phyloP scores from a whole-genome alignment of 2,329 filamentous ascomycete genomes.

The Hymenoscyphus linearis region DNA sequence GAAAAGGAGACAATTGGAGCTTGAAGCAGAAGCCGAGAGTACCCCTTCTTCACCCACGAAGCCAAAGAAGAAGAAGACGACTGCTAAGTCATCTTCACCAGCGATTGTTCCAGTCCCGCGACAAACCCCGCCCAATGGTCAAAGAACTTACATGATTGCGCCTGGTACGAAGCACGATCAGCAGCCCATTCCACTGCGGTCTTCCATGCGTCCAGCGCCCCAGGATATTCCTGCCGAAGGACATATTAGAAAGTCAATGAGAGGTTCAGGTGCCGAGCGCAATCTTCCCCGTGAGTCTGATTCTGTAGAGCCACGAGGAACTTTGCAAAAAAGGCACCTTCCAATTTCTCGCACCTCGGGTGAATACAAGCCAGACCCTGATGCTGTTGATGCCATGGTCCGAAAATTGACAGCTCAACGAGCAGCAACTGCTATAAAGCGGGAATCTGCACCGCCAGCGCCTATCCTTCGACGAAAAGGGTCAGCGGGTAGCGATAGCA shows the following conservation, averaged over 20 bases:
- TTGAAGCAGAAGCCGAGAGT: conserved; percentile 43
- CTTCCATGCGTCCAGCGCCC: conserved; percentile 41
- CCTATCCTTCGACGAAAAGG: conserved; percentile 45
- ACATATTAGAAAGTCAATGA: conserved; percentile 31
- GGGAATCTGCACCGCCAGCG: conserved; percentile 10
- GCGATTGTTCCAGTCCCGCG: conserved; percentile 20
- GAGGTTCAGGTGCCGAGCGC: conserved; percentile 21
- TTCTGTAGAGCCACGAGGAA: conserved; percentile 21
- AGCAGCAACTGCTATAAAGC: conserved; percentile 14
- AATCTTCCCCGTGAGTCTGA: conserved; percentile 22
- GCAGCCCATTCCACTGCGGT: conserved; percentile 36
- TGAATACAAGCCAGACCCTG: conserved; percentile 16
- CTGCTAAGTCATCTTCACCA: conserved; percentile 6
- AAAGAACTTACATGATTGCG: conserved; percentile 38
- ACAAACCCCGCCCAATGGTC: conserved; percentile 21
- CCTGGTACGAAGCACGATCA: conserved; percentile 30
- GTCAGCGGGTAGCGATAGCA: conserved; percentile 71
- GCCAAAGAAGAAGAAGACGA: conserved; percentile 26
- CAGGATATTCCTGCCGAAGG: conserved; percentile 18
- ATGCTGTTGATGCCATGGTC: conserved; percentile 20
- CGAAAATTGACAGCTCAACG: conserved; percentile 19
- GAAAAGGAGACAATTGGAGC: conserved; percentile 53
- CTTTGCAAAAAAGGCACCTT: conserved; percentile 34
- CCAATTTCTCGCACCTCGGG: conserved; percentile 25
- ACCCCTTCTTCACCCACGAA: conserved; percentile 23